Conservation (phyloP, 768 basidiomycete genomes). For the Pleurotus tuoliensis region DNA sequence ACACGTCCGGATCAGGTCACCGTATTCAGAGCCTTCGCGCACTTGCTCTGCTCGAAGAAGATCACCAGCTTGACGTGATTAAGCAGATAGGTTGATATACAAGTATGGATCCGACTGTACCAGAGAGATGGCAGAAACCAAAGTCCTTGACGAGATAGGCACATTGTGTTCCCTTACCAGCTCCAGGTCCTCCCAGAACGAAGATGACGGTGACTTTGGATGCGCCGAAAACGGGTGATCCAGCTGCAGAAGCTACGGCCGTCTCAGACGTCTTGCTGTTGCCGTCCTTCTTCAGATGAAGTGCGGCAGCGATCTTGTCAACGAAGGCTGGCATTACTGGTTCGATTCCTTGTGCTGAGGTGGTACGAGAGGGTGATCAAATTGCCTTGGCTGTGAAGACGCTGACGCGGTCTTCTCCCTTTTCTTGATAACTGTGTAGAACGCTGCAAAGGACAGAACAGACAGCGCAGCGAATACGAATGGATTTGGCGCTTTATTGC, state of each 20-base stretch:
- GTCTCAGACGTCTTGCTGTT: background rate
- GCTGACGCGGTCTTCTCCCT: slow-evolving; percentile 58
- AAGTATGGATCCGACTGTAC: slow-evolving; percentile 35
- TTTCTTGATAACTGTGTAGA: slow-evolving; percentile 50
- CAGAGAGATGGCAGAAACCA: slow-evolving; percentile 90
- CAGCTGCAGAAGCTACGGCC: background rate
- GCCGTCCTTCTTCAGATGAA: slow-evolving; percentile 23
- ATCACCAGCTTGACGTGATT: slow-evolving; percentile 73
- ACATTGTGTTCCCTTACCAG: slow-evolving; percentile 98
- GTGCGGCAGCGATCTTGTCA: slow-evolving; percentile 36
- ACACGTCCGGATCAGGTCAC: slow-evolving; percentile 78
- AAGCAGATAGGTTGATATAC: slow-evolving; percentile 1
- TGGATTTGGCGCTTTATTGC: slow-evolving; percentile 54
- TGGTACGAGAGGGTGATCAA: slow-evolving; percentile 64
- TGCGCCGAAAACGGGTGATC: slow-evolving; percentile 56
- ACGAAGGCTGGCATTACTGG: slow-evolving; percentile 34
- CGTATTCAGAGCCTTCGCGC: slow-evolving; percentile 79
- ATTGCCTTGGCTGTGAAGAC: slow-evolving; percentile 54
- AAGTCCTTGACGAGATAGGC: slow-evolving; percentile 78
- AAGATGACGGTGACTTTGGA: slow-evolving; percentile 84
- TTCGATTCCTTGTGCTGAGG: slow-evolving; percentile 41
- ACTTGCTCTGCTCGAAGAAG: slow-evolving; percentile 92
- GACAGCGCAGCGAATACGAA: slow-evolving; percentile 55
- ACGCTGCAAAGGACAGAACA: slow-evolving; percentile 51
- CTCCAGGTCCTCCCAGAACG: slow-evolving; percentile 95